Percentiles rank a stretch among this genome's conserved stretches.
Evolutionary conservation across 2,329 filamentous ascomycete species (phyloP).

Genomic region (Diaporthe longicolla): DNA sequence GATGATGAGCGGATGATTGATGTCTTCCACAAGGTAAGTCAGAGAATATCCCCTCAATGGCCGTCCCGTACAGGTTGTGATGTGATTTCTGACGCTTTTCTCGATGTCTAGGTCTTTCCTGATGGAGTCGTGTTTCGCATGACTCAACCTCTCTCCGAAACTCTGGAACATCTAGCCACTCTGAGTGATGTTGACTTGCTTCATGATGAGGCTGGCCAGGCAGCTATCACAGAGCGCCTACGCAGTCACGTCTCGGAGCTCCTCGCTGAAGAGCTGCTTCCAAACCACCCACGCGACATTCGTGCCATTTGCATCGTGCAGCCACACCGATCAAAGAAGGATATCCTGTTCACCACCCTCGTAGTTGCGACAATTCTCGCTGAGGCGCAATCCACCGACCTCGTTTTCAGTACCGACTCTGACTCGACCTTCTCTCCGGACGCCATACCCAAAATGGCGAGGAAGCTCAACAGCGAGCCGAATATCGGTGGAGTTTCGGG

Average conservation of each 20-base stretch:
- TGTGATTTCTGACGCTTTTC: not conserved
- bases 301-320: constrained; percentile 25
- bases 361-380: not conserved
- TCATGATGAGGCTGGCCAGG: not conserved
- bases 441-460: constrained; percentile 2
- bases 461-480: not conserved
- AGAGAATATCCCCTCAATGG: rapidly evolving
- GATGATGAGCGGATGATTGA: constrained; percentile 23
- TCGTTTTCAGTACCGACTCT: constrained; percentile 35
- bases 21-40: constrained; percentile 13
- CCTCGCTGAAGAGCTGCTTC: not conserved
- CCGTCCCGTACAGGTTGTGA: not conserved
- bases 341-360: constrained; percentile 21
- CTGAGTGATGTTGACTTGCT: not conserved
- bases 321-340: constrained; percentile 32
- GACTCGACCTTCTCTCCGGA: constrained; percentile 3
- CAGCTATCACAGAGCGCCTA: constrained; percentile 10
- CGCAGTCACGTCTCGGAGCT: constrained; percentile 1
- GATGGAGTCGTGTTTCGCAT: constrained; percentile 14
- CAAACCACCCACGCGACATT: not conserved
- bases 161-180: not conserved
- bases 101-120: not conserved
- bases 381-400: not conserved
- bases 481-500: constrained; percentile 25
- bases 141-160: constrained; percentile 10